These are phyloP conservation scores for Vitis hybrid DNA, from an alignment of 177 flowering plant genomes.

Conservation along the genomic window DNA sequence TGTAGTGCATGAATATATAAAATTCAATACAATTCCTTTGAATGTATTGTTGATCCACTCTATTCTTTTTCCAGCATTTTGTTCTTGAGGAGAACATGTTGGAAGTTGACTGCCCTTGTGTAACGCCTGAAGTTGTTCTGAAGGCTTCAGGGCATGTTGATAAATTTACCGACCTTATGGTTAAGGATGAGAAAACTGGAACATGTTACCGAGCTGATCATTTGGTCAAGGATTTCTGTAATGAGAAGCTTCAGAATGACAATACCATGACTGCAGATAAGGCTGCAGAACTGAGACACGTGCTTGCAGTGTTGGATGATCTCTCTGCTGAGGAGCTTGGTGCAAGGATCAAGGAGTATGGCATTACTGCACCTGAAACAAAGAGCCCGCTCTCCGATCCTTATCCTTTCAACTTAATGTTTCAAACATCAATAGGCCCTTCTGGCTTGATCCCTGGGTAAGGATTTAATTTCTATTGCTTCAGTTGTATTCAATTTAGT, in stretches of 20 bases:
- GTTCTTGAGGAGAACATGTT: conserved; percentile 93
- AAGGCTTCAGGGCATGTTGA: conserved; percentile 99
- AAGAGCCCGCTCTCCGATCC: conserved; percentile 91
- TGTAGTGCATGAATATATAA: too few relatives aligned
- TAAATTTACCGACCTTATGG: conserved; percentile 98
- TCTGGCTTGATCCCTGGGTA: conserved; percentile 82
- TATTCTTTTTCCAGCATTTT: conserved; percentile 63
- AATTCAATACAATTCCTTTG: background rate
- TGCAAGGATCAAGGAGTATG: conserved; percentile 88
- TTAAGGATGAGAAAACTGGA: conserved; percentile 94
- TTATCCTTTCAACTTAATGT: conserved; percentile 68
- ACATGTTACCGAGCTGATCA: conserved; percentile 93
- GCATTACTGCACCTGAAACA: conserved; percentile 90
- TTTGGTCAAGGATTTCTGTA: conserved; percentile 90
- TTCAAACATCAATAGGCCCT: conserved; percentile 58
- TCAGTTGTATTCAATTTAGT: background rate
- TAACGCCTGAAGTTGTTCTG: conserved; percentile 87
- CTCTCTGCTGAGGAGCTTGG: conserved; percentile 82
- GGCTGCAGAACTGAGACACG: conserved; percentile 68
- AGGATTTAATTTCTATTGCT: conserved; percentile 16
- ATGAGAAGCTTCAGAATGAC: conserved; percentile 90
- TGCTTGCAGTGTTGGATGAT: conserved; percentile 86
- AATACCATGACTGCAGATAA: conserved; percentile 54
- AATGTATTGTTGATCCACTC: background rate
- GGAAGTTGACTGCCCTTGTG: conserved; percentile 97